A percentile compares a stretch with the other conserved stretches of the same genome.
phyloP scores from a whole-genome alignment of 2,329 filamentous ascomycete genomes.

The Chalaropsis thielavioides region DNA sequence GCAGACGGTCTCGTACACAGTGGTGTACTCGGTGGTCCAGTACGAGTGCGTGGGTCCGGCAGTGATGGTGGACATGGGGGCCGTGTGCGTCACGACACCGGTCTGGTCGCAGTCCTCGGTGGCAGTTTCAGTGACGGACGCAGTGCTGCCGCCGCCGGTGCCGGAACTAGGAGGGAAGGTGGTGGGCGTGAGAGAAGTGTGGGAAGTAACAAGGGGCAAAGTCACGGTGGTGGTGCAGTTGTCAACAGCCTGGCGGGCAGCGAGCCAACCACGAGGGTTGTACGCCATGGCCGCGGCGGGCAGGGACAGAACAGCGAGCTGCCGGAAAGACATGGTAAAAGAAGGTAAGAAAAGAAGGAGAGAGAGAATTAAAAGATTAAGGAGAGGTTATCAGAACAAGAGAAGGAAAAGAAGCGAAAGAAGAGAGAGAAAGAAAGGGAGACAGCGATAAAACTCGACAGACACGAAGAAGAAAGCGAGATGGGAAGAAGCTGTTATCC shows the following conservation, averaged over 20 bases:
- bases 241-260: slow-evolving; percentile 2
- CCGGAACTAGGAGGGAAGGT: neutral
- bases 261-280: slow-evolving; percentile 10
- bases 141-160: neutral
- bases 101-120: neutral
- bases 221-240: slow-evolving; percentile 8
- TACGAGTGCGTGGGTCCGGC: neutral
- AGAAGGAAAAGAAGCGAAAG: slow-evolving; percentile 4
- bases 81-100: neutral
- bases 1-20: slow-evolving; percentile 16
- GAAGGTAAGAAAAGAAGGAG: neutral
- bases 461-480: slow-evolving; percentile 8
- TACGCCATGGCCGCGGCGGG: slow-evolving; percentile 12
- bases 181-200: neutral
- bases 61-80: neutral
- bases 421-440: neutral
- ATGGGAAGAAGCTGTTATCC: neutral
- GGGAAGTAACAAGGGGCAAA: neutral
- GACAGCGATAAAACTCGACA: neutral
- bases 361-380: neutral
- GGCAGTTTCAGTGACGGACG: neutral
- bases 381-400: neutral
- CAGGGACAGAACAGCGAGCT: slow-evolving; percentile 13
- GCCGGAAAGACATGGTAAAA: slow-evolving; percentile 13
- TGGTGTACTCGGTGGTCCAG: slow-evolving; percentile 13